Base-by-base conservation (phyloP, 352 stramenopile genomes). In the Phytopythium sindhum region DNA sequence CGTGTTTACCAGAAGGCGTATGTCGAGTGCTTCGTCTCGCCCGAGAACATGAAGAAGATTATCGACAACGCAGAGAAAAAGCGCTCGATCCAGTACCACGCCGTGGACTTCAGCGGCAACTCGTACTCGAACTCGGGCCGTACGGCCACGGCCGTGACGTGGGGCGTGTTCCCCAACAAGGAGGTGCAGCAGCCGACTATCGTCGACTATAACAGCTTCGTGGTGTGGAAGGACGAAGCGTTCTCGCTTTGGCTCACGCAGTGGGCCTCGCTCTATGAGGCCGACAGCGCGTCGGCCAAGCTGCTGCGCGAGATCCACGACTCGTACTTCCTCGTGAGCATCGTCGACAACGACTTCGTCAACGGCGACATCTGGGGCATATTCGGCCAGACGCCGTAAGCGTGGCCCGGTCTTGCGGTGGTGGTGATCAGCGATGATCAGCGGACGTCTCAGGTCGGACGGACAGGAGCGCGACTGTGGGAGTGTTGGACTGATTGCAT, bases 1-100 rank as follows among this genome's bases (percentile, higher is more conserved):
- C 90, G 88, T 52, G 96, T 99, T 42, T 99, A 99, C 80, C 97
- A 99, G 77, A 99, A 99, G 81, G 96, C 96, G 26, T 99, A 99
- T 77, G 91, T 98, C 63, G 97, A 99, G 81, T 99, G 95, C 75
- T 99, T 99, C 73, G 90, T 97, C 57, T 98, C 89, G 58, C 96
- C 96, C 8, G 84, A 96, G 59, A 93, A 93, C 65, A 86, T 97
- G 73, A 94, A 93, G 72, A 89, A 88, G 65, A 89, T 97, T 63
- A 97, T 97, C 28, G 86, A 96, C 21, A 88, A 89, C 29, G 86
- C 84, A 14, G 72, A 89, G 9, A 80, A 80, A 67, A 88, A 98
- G 73, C 75, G 68, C 56, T 90, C 81, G 57, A 81, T 95, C 64
- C 84, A 95, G 67, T 98, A 97, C 75, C 88, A 97, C 64, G 94